phyloP scores from a whole-genome alignment of 768 basidiomycete species.

The Holtermanniella nyarrowii region DNA sequence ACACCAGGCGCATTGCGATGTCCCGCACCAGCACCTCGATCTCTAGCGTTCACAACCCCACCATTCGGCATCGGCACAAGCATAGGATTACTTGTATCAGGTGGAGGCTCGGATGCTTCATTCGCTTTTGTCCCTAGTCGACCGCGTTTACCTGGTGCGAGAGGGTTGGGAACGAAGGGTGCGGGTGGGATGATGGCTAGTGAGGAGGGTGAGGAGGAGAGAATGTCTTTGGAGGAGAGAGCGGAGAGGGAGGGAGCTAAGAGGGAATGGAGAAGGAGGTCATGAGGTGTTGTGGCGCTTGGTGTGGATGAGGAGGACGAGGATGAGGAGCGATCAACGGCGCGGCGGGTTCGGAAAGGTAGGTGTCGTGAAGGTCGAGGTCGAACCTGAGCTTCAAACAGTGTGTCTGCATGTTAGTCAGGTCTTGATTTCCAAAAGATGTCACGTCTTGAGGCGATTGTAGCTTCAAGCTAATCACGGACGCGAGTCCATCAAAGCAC shows the following conservation, averaged over 20 bases:
- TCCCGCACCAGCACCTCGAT: not conserved
- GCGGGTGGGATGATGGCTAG: slow-evolving; percentile 23
- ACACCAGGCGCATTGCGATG: not conserved
- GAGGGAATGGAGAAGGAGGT: slow-evolving; percentile 24
- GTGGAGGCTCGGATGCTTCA: not conserved
- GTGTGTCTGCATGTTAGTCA: slow-evolving; percentile 13
- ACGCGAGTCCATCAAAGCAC: slow-evolving; percentile 9
- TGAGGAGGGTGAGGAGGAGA: slow-evolving; percentile 26
- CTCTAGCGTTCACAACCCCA: too few species aligned
- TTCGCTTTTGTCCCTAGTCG: not conserved
- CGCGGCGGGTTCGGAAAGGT: slow-evolving; percentile 14
- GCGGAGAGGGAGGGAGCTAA: slow-evolving; percentile 23
- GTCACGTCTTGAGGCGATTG: too few species aligned
- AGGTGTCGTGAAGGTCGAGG: slow-evolving; percentile 24
- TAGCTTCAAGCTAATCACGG: not conserved
- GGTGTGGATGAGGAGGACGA: slow-evolving; percentile 3
- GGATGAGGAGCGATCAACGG: not conserved
- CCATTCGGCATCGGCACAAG: not conserved
- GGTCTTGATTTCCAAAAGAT: not conserved
- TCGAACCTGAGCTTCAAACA: slow-evolving; percentile 31
- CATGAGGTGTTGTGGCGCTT: slow-evolving; percentile 9
- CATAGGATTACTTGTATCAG: not conserved
- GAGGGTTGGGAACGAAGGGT: not conserved
- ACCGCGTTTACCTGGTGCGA: not conserved
- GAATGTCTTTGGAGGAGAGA: slow-evolving; percentile 34